Conservation (phyloP, 2,329 filamentous ascomycete species). For the Cordyceps fumosorosea region DNA sequence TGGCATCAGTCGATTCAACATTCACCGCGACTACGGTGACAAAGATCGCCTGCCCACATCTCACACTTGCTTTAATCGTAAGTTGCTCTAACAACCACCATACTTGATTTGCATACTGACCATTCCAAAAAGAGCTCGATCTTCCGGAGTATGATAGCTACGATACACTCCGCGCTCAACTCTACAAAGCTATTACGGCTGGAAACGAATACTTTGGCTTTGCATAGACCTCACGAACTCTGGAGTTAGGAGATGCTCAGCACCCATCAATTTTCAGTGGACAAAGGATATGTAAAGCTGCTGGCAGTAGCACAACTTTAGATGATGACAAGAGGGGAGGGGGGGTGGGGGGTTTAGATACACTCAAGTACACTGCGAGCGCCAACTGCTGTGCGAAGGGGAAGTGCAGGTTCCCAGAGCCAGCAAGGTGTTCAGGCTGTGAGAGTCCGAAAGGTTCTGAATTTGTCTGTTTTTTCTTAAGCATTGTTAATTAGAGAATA, state of each 20-base stretch:
- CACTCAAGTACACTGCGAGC: not conserved
- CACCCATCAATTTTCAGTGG: not conserved
- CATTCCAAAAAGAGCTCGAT: constrained; percentile 69
- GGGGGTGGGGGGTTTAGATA: not conserved
- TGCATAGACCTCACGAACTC: constrained; percentile 48
- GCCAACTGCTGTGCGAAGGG: constrained; percentile 47
- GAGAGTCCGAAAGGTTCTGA: not conserved
- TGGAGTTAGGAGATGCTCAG: not conserved
- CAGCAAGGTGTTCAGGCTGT: not conserved
- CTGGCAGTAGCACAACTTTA: not conserved
- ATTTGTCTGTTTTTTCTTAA: constrained; percentile 24
- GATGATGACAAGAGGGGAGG: not conserved
- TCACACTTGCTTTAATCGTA: constrained; percentile 99
- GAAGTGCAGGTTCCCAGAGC: constrained; percentile 19
- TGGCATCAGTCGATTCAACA: constrained; percentile 95
- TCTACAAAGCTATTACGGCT: constrained; percentile 95
- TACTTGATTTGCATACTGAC: constrained; percentile 25
- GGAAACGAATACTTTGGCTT: constrained; percentile 98
- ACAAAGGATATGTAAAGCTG: not conserved
- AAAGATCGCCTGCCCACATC: constrained; percentile 93
- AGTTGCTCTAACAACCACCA: constrained; percentile 37
- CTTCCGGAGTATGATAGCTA: constrained; percentile 97
- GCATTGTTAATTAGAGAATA: constrained; percentile 9
- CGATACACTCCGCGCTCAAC: constrained; percentile 76
- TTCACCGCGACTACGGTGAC: constrained; percentile 94